Evolutionary conservation across 2,329 filamentous ascomycete genomes (phyloP).

Genomic region (Coleophoma eucalyptorum): DNA sequence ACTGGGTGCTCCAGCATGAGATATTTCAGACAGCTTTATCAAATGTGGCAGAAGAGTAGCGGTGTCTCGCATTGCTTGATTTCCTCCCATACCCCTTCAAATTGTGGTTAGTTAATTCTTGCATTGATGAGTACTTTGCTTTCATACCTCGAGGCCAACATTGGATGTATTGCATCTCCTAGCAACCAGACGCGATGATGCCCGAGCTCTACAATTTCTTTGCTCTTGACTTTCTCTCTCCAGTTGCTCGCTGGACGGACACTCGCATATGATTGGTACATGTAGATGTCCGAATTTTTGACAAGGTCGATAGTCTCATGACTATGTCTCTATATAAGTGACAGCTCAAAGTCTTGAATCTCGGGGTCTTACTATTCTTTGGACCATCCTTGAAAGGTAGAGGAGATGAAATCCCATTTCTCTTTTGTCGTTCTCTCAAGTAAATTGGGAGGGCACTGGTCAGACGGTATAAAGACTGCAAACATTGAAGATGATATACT

Average conservation of each 20-base stretch:
- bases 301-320: background rate
- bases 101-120: background rate
- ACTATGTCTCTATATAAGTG: background rate
- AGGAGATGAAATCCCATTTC: background rate
- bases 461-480: background rate
- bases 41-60: constrained; percentile 6
- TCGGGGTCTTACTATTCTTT: background rate
- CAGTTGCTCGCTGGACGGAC: background rate
- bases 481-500: background rate
- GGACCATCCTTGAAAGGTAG: background rate
- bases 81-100: constrained; percentile 16
- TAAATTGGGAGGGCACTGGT: background rate
- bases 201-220: background rate
- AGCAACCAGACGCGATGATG: constrained; percentile 3
- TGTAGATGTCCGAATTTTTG: background rate
- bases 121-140: background rate
- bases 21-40: background rate
- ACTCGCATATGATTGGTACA: background rate
- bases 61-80: constrained; percentile 15
- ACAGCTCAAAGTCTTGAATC: background rate
- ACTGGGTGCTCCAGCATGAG: background rate
- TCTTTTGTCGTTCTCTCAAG: background rate
- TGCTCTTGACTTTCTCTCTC: background rate
- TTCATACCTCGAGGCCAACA: constrained; percentile 4
- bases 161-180: constrained; percentile 8